A percentile compares a stretch with the other conserved stretches of the same genome.
phyloP scores from a whole-genome alignment of 2,329 filamentous ascomycete genomes.

The Alternaria dauci region DNA sequence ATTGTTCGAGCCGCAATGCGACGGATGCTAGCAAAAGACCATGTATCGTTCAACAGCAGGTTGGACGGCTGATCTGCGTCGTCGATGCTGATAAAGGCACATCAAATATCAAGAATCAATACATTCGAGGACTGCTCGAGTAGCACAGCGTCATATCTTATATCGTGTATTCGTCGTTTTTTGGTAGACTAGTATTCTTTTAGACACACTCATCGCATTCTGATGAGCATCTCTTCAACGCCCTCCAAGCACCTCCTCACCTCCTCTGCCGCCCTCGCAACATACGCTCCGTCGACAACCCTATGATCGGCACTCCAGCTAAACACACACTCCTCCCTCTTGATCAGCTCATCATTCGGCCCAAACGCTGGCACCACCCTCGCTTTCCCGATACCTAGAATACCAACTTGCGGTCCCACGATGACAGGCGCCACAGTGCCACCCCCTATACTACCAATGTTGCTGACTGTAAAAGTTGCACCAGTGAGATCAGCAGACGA shows the following conservation, averaged over 20 bases:
- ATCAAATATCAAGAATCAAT: not conserved
- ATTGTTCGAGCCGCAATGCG: not conserved
- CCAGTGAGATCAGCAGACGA: slow-evolving; percentile 77
- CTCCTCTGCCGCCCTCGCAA: slow-evolving; percentile 87
- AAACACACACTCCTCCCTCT: slow-evolving; percentile 84
- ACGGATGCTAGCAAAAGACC: not conserved
- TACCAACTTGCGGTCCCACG: slow-evolving; percentile 88
- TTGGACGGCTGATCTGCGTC: not conserved
- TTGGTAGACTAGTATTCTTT: not conserved
- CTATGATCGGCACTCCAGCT: slow-evolving; percentile 98
- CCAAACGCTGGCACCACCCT: slow-evolving; percentile 82
- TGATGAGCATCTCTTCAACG: slow-evolving; percentile 86
- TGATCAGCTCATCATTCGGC: slow-evolving; percentile 65
- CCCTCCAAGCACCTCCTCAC: slow-evolving; percentile 82
- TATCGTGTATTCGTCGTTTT: not conserved
- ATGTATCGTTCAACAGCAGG: not conserved
- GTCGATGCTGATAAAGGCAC: not conserved
- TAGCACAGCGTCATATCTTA: not conserved
- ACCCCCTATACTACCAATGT: slow-evolving; percentile 94
- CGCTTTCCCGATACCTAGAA: slow-evolving; percentile 85
- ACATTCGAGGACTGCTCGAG: too few species aligned
- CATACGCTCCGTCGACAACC: slow-evolving; percentile 92
- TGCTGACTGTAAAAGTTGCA: slow-evolving; percentile 94
- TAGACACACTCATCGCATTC: slow-evolving; percentile 45
- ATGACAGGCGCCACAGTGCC: slow-evolving; percentile 92